Evolutionary conservation across 1,284 basidiomycete species (phyloP).

Genomic region (Moesziomyces globuligerus): DNA sequence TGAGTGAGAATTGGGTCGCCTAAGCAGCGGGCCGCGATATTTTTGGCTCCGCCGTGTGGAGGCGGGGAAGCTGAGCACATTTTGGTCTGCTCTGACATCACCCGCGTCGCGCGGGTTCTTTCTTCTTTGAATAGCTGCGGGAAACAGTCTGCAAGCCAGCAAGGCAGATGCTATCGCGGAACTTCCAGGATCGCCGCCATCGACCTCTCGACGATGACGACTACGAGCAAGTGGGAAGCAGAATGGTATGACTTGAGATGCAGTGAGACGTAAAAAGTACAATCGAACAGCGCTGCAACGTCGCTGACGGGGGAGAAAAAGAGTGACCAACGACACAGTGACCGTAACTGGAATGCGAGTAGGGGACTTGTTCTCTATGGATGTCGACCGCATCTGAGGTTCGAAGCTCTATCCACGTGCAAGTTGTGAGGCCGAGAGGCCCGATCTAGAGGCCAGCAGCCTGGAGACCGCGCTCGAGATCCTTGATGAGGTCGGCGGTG

Average conservation of each 20-base stretch:
- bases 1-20: background rate
- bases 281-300: background rate
- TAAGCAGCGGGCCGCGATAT: background rate
- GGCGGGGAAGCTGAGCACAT: constrained; percentile 8
- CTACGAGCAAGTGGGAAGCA: no score
- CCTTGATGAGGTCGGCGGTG: constrained; percentile 79
- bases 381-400: background rate
- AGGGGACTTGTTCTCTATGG: constrained; percentile 3
- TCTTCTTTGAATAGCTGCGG: background rate
- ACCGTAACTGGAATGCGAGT: no score
- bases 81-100: constrained; percentile 6
- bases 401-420: constrained; percentile 3
- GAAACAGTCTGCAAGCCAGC: no score
- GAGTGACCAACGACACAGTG: background rate
- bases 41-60: constrained; percentile 8
- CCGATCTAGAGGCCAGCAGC: constrained; percentile 28
- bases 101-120: background rate
- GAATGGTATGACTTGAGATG: no score
- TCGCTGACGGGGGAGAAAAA: background rate
- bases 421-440: background rate
- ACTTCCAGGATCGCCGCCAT: no score
- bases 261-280: background rate
- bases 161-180: background rate
- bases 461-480: constrained; percentile 77
- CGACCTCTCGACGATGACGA: no score